Evolutionary conservation across 768 basidiomycete genomes (phyloP), one percentile per base, ranked within the genome.

Genomic region (Tylopilus subfusipes): DNA sequence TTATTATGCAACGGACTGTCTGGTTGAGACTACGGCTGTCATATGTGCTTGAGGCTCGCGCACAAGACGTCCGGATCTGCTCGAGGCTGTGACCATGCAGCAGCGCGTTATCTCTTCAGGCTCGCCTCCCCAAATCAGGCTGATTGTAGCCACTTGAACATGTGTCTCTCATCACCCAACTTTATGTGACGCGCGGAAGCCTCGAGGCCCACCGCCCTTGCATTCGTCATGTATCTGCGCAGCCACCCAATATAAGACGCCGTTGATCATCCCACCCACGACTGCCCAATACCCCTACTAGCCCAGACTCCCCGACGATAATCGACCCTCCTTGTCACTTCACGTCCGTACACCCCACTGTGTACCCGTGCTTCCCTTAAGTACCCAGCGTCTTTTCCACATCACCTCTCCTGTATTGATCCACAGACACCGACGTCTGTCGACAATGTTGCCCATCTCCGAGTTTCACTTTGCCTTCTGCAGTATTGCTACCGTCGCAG

Each of bases 401-500:
- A 4, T 45, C 40, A 24, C 33, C 48, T 65, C 69, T 53, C 60
- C 48, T 48, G 19, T 31, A 38, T 27, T 16, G 22, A 49, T 48
- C 44, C 50, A 21, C 38, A 18, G 21, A 49, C 57, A 16, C 52
- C 1, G 5, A 14, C 48, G 25, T 33, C 44, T 45, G 40, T 44
- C 43, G 29, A 57, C 52, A 36, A 83, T 81, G 78, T 67, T 82
- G 56, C 78, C 80, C 48, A 73, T 78, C 16, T 71, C 71, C 49
- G 82, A 83, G 56, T 73, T 82, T 64, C 82, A 78, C 67, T 73
- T 81, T 54, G 77, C 82, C 27, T 75, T 82, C 52, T 79, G 76
- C 48, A 79, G 82, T 56, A 72, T 84, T 53, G 82, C 82, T 29
- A 82, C 82, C 16, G 76, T 83, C 58, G 82, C 82, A 50, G 82